Evolutionary conservation across 805 yeast species (phyloP), one percentile per base, ranked within the genome.

Genomic region (Ogataea corticis): DNA sequence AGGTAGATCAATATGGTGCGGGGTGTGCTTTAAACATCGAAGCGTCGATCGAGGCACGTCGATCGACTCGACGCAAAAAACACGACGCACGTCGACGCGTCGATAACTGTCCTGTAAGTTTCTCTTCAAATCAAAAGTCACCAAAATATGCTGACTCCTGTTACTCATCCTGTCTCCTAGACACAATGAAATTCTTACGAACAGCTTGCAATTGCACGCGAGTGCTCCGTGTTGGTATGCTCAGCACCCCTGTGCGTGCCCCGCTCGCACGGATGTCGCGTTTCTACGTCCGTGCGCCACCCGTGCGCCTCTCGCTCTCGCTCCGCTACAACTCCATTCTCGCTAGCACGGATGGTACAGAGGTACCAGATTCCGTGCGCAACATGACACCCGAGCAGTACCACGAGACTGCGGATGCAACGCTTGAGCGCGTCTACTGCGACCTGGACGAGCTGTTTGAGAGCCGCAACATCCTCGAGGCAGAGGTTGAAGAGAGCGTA

Each of bases 401-500:
- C 66, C 89, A 86, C 59, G 61, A 62, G 5, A 62, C 72, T 3
- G 77, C 97, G 1, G 85, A 85, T 50, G 73, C 68, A 16, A 85
- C 88, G 45, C 66, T 94, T 42, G 97, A 92, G 56, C 52, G 66
- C 1, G 66, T 94, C 34, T 70, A 82, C 15, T 87, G 81, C 38
- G 79, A 79, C 37, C 69, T 87, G 51, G 97, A 91, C 55, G 70
- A 59, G 4, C 68, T 91, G 21, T 72, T 85, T 17, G 96, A 87
- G 51, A 63, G 62, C 3, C 50, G 56, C 11, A 49, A 57, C 16
- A 51, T 62, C n/a, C 59, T 63, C 4, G 77, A 78, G 25, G 66
- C 88, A n/a, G 90, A 86, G 62, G 76, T 83, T 46, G 89, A 94
- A 67, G 76, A 85, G 59, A 69, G 87, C 49, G 76, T 70, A 56